These are phyloP conservation scores for Pleurotus pulmonarius DNA, from an alignment of 768 basidiomycete genomes.

Conservation along the genomic window DNA sequence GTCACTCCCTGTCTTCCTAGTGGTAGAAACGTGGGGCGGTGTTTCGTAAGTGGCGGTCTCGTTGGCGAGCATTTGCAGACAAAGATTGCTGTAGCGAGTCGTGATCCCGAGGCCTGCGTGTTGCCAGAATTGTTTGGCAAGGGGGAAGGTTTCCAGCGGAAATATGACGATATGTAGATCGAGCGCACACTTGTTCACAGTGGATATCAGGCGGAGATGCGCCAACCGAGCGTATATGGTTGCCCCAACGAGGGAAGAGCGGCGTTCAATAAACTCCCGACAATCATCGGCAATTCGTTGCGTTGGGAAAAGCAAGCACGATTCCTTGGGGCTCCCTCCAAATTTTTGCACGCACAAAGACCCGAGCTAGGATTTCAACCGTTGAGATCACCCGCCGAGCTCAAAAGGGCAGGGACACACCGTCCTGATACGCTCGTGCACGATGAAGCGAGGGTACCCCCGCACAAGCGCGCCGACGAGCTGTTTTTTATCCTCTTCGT, in stretches of 20 bases:
- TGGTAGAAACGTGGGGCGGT: constrained; percentile 2
- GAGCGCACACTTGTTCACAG: constrained; percentile 27
- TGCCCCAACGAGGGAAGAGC: constrained; percentile 38
- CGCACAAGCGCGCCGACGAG: constrained; percentile 77
- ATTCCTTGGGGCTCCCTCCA: constrained; percentile 56
- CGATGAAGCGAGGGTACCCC: constrained; percentile 95
- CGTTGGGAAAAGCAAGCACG: constrained; percentile 77
- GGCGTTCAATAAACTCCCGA: constrained; percentile 62
- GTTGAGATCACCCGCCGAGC: no score
- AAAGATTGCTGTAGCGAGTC: constrained; percentile 81
- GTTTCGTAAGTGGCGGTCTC: constrained; percentile 27
- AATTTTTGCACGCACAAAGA: constrained; percentile 76
- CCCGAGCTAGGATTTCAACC: constrained; percentile 56
- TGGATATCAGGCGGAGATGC: constrained; percentile 63
- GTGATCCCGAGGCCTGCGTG: constrained; percentile 90
- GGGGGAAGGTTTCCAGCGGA: constrained; percentile 48
- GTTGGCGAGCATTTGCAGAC: constrained; percentile 66
- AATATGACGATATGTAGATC: constrained; percentile 85
- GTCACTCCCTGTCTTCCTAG: background rate
- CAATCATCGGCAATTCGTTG: constrained; percentile 71
- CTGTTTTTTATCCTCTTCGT: constrained; percentile 85
- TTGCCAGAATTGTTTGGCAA: constrained; percentile 95
- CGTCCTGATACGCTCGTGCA: constrained; percentile 81
- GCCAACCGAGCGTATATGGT: constrained; percentile 52
- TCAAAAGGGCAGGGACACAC: constrained; percentile 37